Percentiles rank a stretch among this genome's conserved stretches.
Evolutionary conservation across 2,329 filamentous ascomycete genomes (phyloP).

Genomic region (Lachnellula subtilissima): DNA sequence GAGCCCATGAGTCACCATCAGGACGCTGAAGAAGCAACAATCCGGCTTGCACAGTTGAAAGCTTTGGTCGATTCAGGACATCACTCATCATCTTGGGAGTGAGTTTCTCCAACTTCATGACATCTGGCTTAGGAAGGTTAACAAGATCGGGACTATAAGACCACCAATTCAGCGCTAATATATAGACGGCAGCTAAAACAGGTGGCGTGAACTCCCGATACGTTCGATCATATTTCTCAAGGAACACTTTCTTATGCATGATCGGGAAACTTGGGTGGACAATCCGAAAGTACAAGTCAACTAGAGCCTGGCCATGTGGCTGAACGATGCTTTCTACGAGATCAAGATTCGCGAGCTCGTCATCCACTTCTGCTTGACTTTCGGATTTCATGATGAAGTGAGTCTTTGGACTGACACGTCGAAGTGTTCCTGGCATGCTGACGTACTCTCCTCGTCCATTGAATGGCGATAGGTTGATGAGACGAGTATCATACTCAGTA

Average conservation of each 20-base stretch:
- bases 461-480: constrained; percentile 74
- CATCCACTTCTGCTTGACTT: constrained; percentile 53
- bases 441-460: constrained; percentile 75
- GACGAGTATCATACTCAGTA: constrained; percentile 73
- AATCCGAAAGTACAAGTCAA: constrained; percentile 34
- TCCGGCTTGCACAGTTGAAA: constrained; percentile 51
- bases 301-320: constrained; percentile 23
- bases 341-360: constrained; percentile 27
- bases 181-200: constrained; percentile 55
- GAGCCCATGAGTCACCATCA: constrained; percentile 28
- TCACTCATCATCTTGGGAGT: constrained; percentile 41
- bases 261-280: constrained; percentile 47
- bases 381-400: constrained; percentile 74
- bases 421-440: constrained; percentile 59
- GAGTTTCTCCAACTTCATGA: constrained; percentile 35
- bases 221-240: constrained; percentile 54
- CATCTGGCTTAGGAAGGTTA: constrained; percentile 39
- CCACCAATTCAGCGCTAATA: constrained; percentile 58
- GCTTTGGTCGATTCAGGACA: constrained; percentile 46
- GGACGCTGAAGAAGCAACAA: constrained; percentile 45
- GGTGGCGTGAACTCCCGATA: constrained; percentile 55
- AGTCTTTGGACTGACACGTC: constrained; percentile 68
- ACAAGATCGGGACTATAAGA: constrained; percentile 51
- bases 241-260: constrained; percentile 55
- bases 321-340: constrained; percentile 24